Percentiles rank a stretch among this genome's conserved stretches.
Conservation (phyloP, 176 grass and related monocot species). For the Saccharum officinarum region DNA sequence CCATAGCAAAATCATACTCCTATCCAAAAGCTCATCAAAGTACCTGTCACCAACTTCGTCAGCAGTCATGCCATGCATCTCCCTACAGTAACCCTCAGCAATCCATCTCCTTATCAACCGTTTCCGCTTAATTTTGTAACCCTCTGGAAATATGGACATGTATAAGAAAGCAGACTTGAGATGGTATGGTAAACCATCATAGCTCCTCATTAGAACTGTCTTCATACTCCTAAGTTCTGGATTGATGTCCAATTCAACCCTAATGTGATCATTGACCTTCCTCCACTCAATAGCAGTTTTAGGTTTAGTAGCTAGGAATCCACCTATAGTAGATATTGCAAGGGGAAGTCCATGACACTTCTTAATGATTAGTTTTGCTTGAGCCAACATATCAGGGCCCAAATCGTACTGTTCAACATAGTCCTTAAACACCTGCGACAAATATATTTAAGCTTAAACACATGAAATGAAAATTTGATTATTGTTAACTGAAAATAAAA, state of each 20-base stretch:
- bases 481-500: too few relatives aligned
- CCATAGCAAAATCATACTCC: conserved; percentile 20
- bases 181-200: conserved; percentile 36
- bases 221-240: neutral
- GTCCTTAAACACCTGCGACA: too few relatives aligned
- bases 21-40: conserved; percentile 35
- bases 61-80: neutral
- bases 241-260: conserved; percentile 25
- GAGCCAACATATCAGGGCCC: neutral
- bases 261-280: neutral
- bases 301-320: conserved; percentile 22
- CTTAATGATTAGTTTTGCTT: conserved; percentile 6
- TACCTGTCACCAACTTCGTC: neutral
- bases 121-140: neutral
- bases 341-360: conserved; percentile 44
- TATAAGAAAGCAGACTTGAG: conserved; percentile 39
- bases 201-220: conserved; percentile 28
- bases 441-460: too few relatives aligned
- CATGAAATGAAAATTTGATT: too few relatives aligned
- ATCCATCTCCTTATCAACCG: conserved; percentile 42
- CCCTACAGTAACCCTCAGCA: conserved; percentile 24
- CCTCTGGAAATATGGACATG: conserved; percentile 25
- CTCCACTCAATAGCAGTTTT: conserved; percentile 36
- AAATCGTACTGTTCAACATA: too few relatives aligned
- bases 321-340: conserved; percentile 43